A percentile compares a stretch with the other conserved stretches of the same genome.
phyloP scores from a whole-genome alignment of 2,329 filamentous ascomycete genomes.

The Trichoderma koningii region DNA sequence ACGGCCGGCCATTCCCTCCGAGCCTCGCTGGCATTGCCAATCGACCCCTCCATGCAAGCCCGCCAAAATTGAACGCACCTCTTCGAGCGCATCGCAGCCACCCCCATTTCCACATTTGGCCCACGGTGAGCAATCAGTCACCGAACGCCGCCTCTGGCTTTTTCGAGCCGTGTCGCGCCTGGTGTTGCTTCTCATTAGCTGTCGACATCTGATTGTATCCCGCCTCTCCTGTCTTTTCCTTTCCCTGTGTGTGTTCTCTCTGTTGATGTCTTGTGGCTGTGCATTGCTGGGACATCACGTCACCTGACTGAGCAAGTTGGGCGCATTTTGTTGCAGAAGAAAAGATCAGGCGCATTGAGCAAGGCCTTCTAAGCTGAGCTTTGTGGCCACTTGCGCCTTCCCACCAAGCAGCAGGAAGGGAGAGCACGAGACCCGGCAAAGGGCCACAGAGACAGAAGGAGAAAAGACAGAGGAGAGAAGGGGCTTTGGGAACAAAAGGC shows the following conservation, averaged over 20 bases:
- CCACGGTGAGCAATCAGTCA: slow-evolving; percentile 23
- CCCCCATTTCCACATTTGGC: slow-evolving; percentile 25
- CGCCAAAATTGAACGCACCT: not conserved
- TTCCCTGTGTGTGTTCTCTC: not conserved
- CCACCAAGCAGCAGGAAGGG: not conserved
- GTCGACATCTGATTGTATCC: not conserved
- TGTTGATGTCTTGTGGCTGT: not conserved
- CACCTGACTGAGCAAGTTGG: not conserved
- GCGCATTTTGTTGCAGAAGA: not conserved
- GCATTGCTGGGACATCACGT: not conserved
- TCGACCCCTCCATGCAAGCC: slow-evolving; percentile 11
- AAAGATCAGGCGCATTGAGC: not conserved
- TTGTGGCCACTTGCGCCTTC: not conserved
- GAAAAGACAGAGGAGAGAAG: not conserved
- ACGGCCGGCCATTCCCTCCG: slow-evolving; percentile 47
- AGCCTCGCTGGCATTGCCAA: slow-evolving; percentile 28
- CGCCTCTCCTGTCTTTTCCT: not conserved
- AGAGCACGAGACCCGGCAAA: not conserved
- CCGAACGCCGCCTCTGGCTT: slow-evolving; percentile 9
- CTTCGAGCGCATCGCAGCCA: slow-evolving; percentile 8
- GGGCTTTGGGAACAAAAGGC: not conserved
- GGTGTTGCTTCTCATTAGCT: not conserved
- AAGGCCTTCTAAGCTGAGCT: not conserved
- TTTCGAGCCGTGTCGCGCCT: not conserved
- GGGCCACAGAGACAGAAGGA: not conserved